Conservation (phyloP, 768 basidiomycete genomes). For the Lenzites betulinus region DNA sequence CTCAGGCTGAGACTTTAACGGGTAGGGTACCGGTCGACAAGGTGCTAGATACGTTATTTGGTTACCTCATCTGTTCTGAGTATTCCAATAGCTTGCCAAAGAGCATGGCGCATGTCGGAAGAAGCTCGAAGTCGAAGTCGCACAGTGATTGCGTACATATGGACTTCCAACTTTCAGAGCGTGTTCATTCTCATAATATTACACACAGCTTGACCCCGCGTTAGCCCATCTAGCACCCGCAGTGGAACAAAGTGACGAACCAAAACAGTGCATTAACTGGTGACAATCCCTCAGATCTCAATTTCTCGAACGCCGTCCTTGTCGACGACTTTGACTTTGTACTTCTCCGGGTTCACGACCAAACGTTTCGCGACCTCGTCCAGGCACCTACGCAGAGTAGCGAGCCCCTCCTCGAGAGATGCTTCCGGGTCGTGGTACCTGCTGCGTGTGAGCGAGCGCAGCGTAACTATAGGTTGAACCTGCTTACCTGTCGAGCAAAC, state of each 20-base stretch:
- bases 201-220: background rate
- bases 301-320: conserved; percentile 86
- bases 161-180: background rate
- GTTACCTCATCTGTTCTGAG: no score
- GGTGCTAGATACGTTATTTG: no score
- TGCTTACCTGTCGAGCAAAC: conserved; percentile 85
- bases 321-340: conserved; percentile 91
- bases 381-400: conserved; percentile 81
- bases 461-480: background rate
- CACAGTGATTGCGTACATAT: background rate
- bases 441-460: conserved; percentile 10
- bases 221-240: background rate
- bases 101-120: no score
- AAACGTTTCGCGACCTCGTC: conserved; percentile 84
- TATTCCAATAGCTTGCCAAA: no score
- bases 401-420: conserved; percentile 82
- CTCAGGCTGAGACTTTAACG: no score
- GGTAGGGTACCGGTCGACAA: no score
- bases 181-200: background rate
- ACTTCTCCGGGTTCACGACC: conserved; percentile 76
- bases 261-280: conserved; percentile 1
- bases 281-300: conserved; percentile 51
- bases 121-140: no score
- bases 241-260: background rate
- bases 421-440: conserved; percentile 94